Evolutionary conservation across 345 rosid genomes (phyloP).

Genomic region (Orychophragmus violaceus): DNA sequence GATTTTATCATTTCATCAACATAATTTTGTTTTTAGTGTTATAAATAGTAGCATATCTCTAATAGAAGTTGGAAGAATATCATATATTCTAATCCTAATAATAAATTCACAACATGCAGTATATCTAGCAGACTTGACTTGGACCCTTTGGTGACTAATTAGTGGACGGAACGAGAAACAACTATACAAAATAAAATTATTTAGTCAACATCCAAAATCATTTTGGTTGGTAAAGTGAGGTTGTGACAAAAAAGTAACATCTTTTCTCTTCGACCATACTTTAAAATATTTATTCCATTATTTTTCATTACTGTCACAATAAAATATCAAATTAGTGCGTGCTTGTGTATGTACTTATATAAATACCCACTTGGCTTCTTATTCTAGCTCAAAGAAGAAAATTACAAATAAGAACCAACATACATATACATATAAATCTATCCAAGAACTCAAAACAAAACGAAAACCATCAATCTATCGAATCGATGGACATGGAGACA

Average conservation of each 20-base stretch:
- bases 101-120: background rate
- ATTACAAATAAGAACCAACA: background rate
- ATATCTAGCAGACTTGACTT: background rate
- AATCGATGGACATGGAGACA: conserved; percentile 32
- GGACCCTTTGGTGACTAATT: background rate
- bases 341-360: conserved; percentile 13
- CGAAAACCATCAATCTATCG: background rate
- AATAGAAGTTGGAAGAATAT: too few species aligned
- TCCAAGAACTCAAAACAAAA: background rate
- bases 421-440: background rate
- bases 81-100: too few species aligned
- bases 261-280: conserved; percentile 6
- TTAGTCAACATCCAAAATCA: background rate
- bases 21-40: too few species aligned
- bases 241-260: conserved; percentile 25
- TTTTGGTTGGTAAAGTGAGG: conserved; percentile 18
- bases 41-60: too few species aligned
- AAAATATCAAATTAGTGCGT: background rate
- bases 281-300: background rate
- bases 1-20: too few species aligned
- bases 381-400: conserved; percentile 5
- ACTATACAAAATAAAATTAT: background rate
- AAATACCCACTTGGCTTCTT: conserved; percentile 15
- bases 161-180: conserved; percentile 14
- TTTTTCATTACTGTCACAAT: background rate